A percentile compares a stretch with the other conserved stretches of the same genome.
These are phyloP conservation scores for Ogataea corticis DNA, from an alignment of 805 yeast genomes.

Conservation along the genomic window DNA sequence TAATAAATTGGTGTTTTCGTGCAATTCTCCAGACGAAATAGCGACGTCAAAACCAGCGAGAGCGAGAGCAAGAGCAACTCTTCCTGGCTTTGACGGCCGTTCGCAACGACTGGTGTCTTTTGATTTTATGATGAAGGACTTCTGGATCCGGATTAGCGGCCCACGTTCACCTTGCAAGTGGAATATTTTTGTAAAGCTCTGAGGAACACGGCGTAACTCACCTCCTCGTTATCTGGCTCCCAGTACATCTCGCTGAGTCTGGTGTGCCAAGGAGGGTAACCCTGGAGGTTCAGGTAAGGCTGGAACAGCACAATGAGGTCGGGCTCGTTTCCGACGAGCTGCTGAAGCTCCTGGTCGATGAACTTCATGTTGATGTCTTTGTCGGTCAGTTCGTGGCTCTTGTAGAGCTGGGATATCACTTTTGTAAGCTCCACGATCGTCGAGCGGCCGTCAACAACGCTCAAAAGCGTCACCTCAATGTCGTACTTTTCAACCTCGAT, in stretches of 20 bases:
- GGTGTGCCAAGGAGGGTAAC: slow-evolving; percentile 98
- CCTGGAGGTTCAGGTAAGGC: slow-evolving; percentile 86
- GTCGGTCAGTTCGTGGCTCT: slow-evolving; percentile 56
- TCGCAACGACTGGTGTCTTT: too few relatives aligned
- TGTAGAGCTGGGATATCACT: slow-evolving; percentile 77
- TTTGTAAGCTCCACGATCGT: slow-evolving; percentile 86
- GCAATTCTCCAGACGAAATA: background rate
- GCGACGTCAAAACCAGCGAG: too few relatives aligned
- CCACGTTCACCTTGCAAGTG: slow-evolving; percentile 83
- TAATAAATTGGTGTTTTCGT: background rate
- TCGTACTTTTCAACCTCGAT: slow-evolving; percentile 33
- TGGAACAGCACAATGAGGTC: slow-evolving; percentile 83
- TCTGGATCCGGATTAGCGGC: slow-evolving; percentile 66
- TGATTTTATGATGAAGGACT: too few relatives aligned
- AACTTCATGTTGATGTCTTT: slow-evolving; percentile 72
- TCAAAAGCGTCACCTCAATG: slow-evolving; percentile 65
- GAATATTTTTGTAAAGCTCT: slow-evolving; percentile 77
- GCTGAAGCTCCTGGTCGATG: slow-evolving; percentile 71
- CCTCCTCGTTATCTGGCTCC: slow-evolving; percentile 83
- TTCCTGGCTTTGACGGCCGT: too few relatives aligned
- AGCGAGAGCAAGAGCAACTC: too few relatives aligned
- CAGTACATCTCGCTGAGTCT: slow-evolving; percentile 88
- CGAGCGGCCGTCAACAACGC: slow-evolving; percentile 83
- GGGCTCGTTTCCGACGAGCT: slow-evolving; percentile 88
- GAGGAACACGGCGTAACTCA: slow-evolving; percentile 78